phyloP scores from a whole-genome alignment of 2,329 filamentous ascomycete genomes.

The Helminthosporium solani region DNA sequence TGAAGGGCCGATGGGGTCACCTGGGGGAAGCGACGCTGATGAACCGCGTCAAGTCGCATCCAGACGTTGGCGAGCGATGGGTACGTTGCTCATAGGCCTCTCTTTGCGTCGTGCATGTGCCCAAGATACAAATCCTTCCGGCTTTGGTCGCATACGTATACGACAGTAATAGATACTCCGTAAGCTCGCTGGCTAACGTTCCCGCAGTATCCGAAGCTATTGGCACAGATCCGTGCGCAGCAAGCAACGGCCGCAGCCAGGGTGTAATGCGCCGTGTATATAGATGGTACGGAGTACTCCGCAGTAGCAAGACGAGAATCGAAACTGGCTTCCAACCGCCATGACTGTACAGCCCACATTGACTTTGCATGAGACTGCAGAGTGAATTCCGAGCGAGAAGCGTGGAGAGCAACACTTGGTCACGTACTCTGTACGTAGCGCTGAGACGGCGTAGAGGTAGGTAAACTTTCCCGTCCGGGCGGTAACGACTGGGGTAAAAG shows the following conservation, averaged over 20 bases:
- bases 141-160: too few species aligned
- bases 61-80: conserved; percentile 80
- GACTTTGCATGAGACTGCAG: too few species aligned
- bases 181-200: conserved; percentile 6
- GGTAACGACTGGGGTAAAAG: background rate
- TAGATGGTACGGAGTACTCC: too few species aligned
- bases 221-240: conserved; percentile 45
- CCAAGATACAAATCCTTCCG: too few species aligned
- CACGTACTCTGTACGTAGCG: too few species aligned
- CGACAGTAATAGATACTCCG: background rate
- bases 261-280: background rate
- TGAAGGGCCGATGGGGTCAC: conserved; percentile 63
- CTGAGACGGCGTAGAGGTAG: too few species aligned
- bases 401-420: too few species aligned
- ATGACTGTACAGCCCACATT: too few species aligned
- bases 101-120: background rate
- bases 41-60: conserved; percentile 84
- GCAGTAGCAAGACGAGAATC: too few species aligned
- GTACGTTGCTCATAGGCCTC: conserved; percentile 25
- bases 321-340: too few species aligned
- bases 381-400: too few species aligned
- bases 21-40: conserved; percentile 81
- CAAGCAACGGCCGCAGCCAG: conserved; percentile 25
- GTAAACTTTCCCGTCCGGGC: background rate
- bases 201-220: conserved; percentile 46